These are phyloP conservation scores for Neltuma alba DNA, from an alignment of 306 rosid species.

Conservation along the genomic window DNA sequence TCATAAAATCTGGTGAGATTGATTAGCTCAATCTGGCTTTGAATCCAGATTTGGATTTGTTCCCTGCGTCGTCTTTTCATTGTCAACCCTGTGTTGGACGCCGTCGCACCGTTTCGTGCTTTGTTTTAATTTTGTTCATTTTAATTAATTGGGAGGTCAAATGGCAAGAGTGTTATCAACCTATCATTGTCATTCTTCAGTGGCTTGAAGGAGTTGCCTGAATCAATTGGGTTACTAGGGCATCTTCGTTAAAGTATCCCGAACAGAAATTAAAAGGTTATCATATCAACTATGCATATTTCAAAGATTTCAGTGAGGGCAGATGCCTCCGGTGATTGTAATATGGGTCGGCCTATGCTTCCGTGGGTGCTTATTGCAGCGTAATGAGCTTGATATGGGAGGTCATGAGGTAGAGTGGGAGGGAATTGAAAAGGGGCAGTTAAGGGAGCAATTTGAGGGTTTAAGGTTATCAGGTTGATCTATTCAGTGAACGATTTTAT, in stretches of 20 bases:
- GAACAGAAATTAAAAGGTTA: not conserved
- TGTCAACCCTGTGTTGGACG: not conserved
- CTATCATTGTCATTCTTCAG: not conserved
- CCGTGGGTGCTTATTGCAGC: not conserved
- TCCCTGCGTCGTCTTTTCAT: not conserved
- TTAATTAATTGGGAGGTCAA: not conserved
- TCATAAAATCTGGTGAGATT: not conserved
- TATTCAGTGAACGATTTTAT: not conserved
- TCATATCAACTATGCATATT: not conserved
- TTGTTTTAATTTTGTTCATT: not conserved
- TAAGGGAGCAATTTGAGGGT: slow-evolving; percentile 4
- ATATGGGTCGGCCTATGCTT: not conserved
- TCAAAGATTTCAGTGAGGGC: not conserved
- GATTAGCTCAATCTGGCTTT: not conserved
- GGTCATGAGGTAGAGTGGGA: not conserved
- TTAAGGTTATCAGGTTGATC: not conserved
- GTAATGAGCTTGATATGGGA: not conserved
- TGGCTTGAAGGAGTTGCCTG: not conserved
- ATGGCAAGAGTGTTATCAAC: not conserved
- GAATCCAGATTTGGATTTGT: not conserved
- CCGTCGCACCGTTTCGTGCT: not conserved
- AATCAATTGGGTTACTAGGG: not conserved
- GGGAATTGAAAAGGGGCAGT: not conserved
- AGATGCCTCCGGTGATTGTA: not conserved
- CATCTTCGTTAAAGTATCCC: not conserved